A percentile compares a stretch with the other conserved stretches of the same genome.
These are phyloP conservation scores for Paecilomyces fulvus DNA, from an alignment of 2,329 filamentous ascomycete genomes.

Conservation along the genomic window DNA sequence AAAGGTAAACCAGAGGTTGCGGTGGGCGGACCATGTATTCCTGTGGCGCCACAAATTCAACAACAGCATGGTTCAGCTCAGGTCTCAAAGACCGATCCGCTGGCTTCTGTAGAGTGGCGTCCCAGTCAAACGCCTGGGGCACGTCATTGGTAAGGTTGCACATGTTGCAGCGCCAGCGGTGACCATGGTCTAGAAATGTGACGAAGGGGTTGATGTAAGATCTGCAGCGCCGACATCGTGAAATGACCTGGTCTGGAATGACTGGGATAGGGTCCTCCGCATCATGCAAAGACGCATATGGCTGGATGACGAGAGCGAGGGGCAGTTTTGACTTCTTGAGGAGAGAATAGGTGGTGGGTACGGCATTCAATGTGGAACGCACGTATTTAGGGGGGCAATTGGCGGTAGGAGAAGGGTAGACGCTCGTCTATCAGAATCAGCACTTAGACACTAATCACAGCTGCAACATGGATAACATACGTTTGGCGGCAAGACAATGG, in stretches of 20 bases:
- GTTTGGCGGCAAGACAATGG: conserved; percentile 83
- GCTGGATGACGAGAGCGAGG: conserved; percentile 92
- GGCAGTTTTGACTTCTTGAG: conserved; percentile 96
- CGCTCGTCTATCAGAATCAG: conserved; percentile 60
- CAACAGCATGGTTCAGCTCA: conserved; percentile 92
- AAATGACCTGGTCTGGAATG: conserved; percentile 94
- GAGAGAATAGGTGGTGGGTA: conserved; percentile 83
- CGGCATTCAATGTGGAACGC: conserved; percentile 86
- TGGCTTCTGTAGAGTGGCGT: conserved; percentile 80
- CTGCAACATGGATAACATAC: conserved; percentile 47
- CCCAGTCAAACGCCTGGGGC: conserved; percentile 99
- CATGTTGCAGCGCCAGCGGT: conserved; percentile 99
- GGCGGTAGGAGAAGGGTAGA: conserved; percentile 80
- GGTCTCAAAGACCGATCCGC: conserved; percentile 86
- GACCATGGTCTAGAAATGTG: conserved; percentile 90
- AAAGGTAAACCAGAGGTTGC: conserved; percentile 89
- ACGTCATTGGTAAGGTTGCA: conserved; percentile 98
- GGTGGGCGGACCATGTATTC: conserved; percentile 99
- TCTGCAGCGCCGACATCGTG: conserved; percentile 86
- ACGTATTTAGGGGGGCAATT: conserved; percentile 94
- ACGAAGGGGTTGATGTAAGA: conserved; percentile 98
- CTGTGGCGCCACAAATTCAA: conserved; percentile 95
- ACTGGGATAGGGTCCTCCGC: conserved; percentile 84
- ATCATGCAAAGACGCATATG: conserved; percentile 87
- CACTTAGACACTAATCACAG: conserved; percentile 6